A percentile compares a stretch with the other conserved stretches of the same genome.
Evolutionary conservation across 441 rosid species (phyloP).

Genomic region (Pelargonium cotyledonis): DNA sequence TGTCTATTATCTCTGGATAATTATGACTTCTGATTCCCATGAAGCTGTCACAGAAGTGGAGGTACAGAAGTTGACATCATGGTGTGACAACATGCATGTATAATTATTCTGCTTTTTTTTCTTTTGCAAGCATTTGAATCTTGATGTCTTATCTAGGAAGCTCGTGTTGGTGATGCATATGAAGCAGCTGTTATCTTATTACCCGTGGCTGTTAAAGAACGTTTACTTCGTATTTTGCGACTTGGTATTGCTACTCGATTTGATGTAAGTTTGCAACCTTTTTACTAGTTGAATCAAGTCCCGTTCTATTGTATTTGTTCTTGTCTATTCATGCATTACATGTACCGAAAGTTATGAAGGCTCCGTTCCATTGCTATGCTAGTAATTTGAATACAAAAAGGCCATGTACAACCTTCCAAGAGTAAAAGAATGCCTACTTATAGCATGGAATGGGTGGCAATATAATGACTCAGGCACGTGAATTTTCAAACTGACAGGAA

Average conservation of each 20-base stretch:
- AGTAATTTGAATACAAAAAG: not conserved
- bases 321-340: not conserved
- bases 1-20: not conserved
- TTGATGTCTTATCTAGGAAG: slow-evolving; percentile 4
- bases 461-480: not conserved
- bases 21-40: not conserved
- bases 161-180: not conserved
- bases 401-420: not conserved
- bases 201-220: slow-evolving; percentile 15
- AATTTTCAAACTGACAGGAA: not conserved
- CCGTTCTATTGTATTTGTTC: not conserved
- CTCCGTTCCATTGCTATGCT: not conserved
- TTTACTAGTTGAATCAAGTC: not conserved
- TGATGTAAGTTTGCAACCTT: slow-evolving; percentile 7
- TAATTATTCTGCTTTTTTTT: not conserved
- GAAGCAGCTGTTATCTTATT: slow-evolving; percentile 15
- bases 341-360: not conserved
- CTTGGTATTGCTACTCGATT: slow-evolving; percentile 11
- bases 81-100: not conserved
- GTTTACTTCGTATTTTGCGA: slow-evolving; percentile 12
- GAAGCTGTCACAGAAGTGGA: not conserved
- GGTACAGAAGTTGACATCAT: not conserved
- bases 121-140: not conserved
- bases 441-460: not conserved
- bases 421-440: not conserved